Evolutionary conservation across 2,329 filamentous ascomycete species (phyloP).

Genomic region (Ophiostoma tasmaniense): DNA sequence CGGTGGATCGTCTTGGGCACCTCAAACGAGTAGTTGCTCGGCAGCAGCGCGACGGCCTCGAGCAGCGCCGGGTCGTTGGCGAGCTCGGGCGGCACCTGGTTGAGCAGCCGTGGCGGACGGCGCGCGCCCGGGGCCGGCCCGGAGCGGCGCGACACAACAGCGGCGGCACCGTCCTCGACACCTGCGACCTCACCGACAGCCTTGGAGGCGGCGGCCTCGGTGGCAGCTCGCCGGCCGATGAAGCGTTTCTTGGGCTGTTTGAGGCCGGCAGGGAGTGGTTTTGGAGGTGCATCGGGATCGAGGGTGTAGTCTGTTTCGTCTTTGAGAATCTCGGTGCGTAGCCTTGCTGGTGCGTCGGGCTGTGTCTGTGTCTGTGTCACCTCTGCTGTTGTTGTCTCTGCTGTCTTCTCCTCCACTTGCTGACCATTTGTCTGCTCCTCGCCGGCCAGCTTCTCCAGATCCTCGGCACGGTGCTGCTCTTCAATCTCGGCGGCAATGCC

Average conservation of each 20-base stretch:
- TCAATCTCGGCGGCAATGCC: constrained; percentile 61
- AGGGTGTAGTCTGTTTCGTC: constrained; percentile 11
- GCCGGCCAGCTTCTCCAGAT: constrained; percentile 31
- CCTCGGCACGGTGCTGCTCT: constrained; percentile 23
- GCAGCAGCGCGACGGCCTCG: constrained; percentile 76
- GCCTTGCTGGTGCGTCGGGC: background rate
- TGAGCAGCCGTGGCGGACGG: constrained; percentile 70
- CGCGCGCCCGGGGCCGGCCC: constrained; percentile 34
- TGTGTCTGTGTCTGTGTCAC: background rate
- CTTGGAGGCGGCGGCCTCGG: constrained; percentile 40
- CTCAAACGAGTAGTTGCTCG: constrained; percentile 96
- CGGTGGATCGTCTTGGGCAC: constrained; percentile 97
- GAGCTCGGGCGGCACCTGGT: constrained; percentile 83
- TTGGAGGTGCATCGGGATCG: constrained; percentile 22
- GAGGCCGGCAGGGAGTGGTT: constrained; percentile 31
- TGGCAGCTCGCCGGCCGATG: constrained; percentile 70
- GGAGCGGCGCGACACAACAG: constrained; percentile 27
- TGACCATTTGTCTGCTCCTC: background rate
- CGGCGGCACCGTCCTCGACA: constrained; percentile 52
- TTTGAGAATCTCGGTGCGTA: constrained; percentile 2
- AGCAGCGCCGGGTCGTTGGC: constrained; percentile 78
- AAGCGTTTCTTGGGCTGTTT: constrained; percentile 88
- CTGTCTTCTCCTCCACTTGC: background rate
- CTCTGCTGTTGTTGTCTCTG: background rate
- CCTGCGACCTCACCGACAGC: constrained; percentile 26